Conservation (phyloP, 108 stramenopile genomes). For the Discostella pseudostelligera region DNA sequence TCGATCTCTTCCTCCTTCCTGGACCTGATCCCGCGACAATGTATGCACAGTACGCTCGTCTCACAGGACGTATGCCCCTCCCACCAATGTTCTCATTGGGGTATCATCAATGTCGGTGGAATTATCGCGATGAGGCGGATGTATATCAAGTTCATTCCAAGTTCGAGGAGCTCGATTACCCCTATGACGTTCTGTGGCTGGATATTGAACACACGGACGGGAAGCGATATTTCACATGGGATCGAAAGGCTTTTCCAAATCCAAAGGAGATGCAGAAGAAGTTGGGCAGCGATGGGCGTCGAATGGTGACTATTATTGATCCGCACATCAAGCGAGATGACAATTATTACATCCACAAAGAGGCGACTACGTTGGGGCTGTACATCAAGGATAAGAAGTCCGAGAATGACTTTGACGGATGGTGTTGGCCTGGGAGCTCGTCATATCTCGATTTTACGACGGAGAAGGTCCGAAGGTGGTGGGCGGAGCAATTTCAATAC, state of each 20-base stretch:
- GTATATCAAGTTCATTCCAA: slow-evolving; percentile 89
- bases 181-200: slow-evolving; percentile 99
- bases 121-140: slow-evolving; percentile 97
- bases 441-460: slow-evolving; percentile 99
- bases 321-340: slow-evolving; percentile 98
- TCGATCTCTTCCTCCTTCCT: slow-evolving; percentile 86
- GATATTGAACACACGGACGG: slow-evolving; percentile 99
- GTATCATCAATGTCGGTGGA: slow-evolving; percentile 99
- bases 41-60: slow-evolving; percentile 87
- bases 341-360: slow-evolving; percentile 92
- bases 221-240: slow-evolving; percentile 99
- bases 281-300: slow-evolving; percentile 85
- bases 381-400: slow-evolving; percentile 96
- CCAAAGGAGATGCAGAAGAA: slow-evolving; percentile 92
- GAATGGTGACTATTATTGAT: slow-evolving; percentile 99
- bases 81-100: slow-evolving; percentile 97
- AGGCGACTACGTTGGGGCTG: slow-evolving; percentile 87
- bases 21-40: slow-evolving; percentile 73
- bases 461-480: slow-evolving; percentile 91
- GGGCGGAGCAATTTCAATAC: slow-evolving; percentile 94
- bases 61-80: slow-evolving; percentile 83
- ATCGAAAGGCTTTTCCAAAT: slow-evolving; percentile 90
- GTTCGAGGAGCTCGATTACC: slow-evolving; percentile 96
- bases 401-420: slow-evolving; percentile 95
- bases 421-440: slow-evolving; percentile 99